Evolutionary conservation across 345 rosid genomes (phyloP).

Genomic region (Anastatica hierochuntica): DNA sequence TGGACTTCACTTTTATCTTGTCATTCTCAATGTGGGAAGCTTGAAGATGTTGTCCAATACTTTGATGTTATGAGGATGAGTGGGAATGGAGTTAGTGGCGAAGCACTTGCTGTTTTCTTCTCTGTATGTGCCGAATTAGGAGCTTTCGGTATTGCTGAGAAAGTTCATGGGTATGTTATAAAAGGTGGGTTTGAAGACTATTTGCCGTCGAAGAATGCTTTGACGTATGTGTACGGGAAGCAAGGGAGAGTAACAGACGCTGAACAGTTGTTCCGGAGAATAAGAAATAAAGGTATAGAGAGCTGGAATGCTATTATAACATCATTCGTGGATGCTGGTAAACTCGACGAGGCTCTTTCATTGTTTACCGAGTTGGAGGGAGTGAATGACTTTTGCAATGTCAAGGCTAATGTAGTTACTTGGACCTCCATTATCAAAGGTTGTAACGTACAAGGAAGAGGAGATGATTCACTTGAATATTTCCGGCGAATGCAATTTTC

Average conservation of each 20-base stretch:
- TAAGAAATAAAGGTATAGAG: conserved; percentile 38
- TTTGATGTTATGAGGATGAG: conserved; percentile 45
- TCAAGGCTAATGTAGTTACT: conserved; percentile 52
- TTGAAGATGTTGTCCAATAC: conserved; percentile 31
- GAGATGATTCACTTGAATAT: conserved; percentile 39
- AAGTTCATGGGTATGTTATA: conserved; percentile 44
- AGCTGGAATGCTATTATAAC: conserved; percentile 70
- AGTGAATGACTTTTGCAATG: conserved; percentile 10
- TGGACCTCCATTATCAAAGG: conserved; percentile 68
- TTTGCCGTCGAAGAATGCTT: conserved; percentile 46
- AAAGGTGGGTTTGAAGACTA: conserved; percentile 51
- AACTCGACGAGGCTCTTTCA: conserved; percentile 43
- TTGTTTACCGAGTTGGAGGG: conserved; percentile 41
- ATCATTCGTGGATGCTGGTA: conserved; percentile 46
- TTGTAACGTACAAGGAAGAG: conserved; percentile 47
- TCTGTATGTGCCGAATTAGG: conserved; percentile 42
- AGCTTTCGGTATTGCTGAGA: conserved; percentile 24
- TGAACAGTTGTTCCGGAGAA: conserved; percentile 30
- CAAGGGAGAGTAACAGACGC: conserved; percentile 38
- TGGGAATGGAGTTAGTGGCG: conserved; percentile 28
- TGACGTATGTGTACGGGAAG: conserved; percentile 49
- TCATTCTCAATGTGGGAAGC: conserved; percentile 41
- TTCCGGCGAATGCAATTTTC: conserved; percentile 49
- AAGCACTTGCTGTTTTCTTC: conserved; percentile 50
- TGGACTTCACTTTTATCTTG: conserved; percentile 65